These are phyloP conservation scores for Lasiosphaeriaceae sp. DNA, from an alignment of 495 filamentous ascomycete genomes.

Conservation along the genomic window DNA sequence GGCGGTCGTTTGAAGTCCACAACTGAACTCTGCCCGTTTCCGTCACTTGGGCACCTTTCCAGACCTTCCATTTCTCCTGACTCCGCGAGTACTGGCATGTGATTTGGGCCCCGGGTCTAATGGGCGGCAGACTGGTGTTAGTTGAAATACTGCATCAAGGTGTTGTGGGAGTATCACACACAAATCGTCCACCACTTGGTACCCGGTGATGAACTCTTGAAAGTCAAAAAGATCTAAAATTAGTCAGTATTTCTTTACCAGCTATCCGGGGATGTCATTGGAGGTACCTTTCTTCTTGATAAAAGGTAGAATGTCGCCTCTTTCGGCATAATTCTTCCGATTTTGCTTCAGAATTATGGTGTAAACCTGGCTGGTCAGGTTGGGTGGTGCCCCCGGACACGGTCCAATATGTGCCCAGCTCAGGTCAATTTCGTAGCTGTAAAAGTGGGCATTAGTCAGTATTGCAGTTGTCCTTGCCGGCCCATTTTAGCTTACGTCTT, in stretches of 20 bases:
- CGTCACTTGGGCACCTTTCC: not conserved
- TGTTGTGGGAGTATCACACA: not conserved
- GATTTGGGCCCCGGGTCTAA: not conserved
- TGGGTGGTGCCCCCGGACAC: not conserved
- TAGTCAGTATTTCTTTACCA: too few species aligned
- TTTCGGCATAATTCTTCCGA: not conserved
- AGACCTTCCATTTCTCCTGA: not conserved
- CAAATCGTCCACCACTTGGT: conserved; percentile 19
- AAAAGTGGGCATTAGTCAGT: not conserved
- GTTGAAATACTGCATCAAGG: not conserved
- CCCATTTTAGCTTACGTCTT: not conserved
- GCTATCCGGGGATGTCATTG: too few species aligned
- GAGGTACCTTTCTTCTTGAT: not conserved
- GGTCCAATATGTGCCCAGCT: not conserved
- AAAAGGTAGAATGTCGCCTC: not conserved
- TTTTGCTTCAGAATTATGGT: not conserved
- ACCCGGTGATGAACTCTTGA: conserved; percentile 17
- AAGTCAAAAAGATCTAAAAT: conserved; percentile 11
- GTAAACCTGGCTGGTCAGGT: not conserved
- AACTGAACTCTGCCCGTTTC: not conserved
- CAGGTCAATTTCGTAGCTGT: not conserved
- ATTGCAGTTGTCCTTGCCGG: too few species aligned
- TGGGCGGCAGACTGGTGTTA: not conserved
- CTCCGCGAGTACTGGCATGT: not conserved
- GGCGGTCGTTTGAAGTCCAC: not conserved